Evolutionary conservation across 768 basidiomycete genomes (phyloP).

Genomic region (Tulasnella sp.): DNA sequence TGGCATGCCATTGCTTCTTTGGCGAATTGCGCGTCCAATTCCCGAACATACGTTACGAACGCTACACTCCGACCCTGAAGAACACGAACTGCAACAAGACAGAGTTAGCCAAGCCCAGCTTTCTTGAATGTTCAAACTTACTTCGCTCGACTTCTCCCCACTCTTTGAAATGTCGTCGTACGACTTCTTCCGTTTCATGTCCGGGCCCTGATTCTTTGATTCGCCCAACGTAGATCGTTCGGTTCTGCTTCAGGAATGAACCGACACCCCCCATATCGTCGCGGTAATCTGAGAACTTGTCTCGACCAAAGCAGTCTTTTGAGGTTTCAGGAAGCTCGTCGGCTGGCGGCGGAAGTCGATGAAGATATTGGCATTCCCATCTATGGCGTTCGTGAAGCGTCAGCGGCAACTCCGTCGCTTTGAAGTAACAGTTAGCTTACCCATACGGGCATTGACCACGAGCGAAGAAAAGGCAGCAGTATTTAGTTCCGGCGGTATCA

Average conservation of each 20-base stretch:
- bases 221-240: constrained; percentile 89
- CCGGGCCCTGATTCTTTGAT: constrained; percentile 88
- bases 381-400: not conserved
- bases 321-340: constrained; percentile 77
- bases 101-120: constrained; percentile 17
- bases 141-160: constrained; percentile 92
- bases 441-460: constrained; percentile 97
- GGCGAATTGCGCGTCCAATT: constrained; percentile 86
- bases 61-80: constrained; percentile 92
- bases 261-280: constrained; percentile 99
- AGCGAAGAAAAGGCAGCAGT: constrained; percentile 90
- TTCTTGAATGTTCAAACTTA: constrained; percentile 36
- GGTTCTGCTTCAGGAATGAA: constrained; percentile 86
- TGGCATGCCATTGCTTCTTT: constrained; percentile 99
- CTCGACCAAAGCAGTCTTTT: constrained; percentile 93
- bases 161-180: constrained; percentile 86
- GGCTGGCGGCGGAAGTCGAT: constrained; percentile 68
- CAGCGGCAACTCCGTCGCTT: not conserved
- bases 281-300: constrained; percentile 94
- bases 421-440: constrained; percentile 39
- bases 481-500: constrained; percentile 86
- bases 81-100: constrained; percentile 58
- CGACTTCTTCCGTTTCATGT: constrained; percentile 84
- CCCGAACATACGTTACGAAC: constrained; percentile 89
- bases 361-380: constrained; percentile 89